A percentile compares a stretch with the other conserved stretches of the same genome.
These are phyloP conservation scores for Penicillium occitanis DNA, from an alignment of 2,329 filamentous ascomycete species.

Conservation along the genomic window DNA sequence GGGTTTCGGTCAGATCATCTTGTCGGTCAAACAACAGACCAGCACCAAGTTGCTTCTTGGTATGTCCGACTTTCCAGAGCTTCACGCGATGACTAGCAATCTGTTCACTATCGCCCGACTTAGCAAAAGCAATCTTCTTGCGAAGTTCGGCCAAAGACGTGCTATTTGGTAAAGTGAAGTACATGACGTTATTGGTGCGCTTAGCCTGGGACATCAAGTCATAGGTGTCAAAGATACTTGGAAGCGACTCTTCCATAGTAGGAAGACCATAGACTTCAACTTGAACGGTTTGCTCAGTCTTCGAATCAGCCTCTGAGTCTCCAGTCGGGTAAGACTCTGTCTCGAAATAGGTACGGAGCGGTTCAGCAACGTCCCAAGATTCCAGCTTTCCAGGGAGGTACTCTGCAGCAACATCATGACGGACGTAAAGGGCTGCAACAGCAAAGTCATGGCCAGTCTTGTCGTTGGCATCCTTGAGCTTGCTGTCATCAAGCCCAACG, in stretches of 20 bases:
- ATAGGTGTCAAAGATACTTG: constrained; percentile 46
- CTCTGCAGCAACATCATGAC: constrained; percentile 47
- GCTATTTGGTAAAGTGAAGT: constrained; percentile 36
- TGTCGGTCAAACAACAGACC: constrained; percentile 38
- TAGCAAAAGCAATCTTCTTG: constrained; percentile 36
- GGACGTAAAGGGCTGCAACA: constrained; percentile 58
- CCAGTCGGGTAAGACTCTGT: constrained; percentile 27
- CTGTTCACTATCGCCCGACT: constrained; percentile 28
- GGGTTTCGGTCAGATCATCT: constrained; percentile 32
- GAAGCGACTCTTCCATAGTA: constrained; percentile 32
- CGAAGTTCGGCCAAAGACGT: constrained; percentile 39
- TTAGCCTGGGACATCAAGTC: constrained; percentile 44
- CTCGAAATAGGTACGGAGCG: constrained; percentile 43
- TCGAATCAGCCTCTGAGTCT: constrained; percentile 21
- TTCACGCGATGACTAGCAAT: constrained; percentile 38
- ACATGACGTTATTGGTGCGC: constrained; percentile 35
- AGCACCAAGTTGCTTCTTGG: constrained; percentile 33
- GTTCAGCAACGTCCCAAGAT: constrained; percentile 50
- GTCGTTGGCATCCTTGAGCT: constrained; percentile 42
- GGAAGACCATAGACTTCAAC: constrained; percentile 44
- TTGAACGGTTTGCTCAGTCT: constrained; percentile 27
- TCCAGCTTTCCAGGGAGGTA: constrained; percentile 46
- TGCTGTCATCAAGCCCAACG: constrained; percentile 47
- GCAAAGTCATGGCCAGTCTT: constrained; percentile 50
- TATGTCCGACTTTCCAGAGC: constrained; percentile 43